These are phyloP conservation scores for Coemansia sp. DNA, from an alignment of 192 early-diverging fungal species.

Conservation along the genomic window DNA sequence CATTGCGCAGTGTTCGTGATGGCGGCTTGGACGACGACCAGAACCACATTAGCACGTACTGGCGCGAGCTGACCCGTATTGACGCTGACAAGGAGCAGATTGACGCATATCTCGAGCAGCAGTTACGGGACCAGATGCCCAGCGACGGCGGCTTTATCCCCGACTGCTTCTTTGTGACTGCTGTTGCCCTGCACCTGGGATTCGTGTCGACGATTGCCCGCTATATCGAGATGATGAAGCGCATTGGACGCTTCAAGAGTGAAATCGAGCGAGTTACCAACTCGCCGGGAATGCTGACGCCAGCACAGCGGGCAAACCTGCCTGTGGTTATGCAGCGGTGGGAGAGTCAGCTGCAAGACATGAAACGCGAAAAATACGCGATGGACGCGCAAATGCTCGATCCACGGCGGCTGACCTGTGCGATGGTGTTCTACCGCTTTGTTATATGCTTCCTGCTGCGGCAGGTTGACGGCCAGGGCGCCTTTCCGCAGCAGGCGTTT, in stretches of 20 bases:
- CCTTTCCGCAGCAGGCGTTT: constrained; percentile 41
- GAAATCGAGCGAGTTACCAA: constrained; percentile 61
- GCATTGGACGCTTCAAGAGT: constrained; percentile 66
- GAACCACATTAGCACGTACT: constrained; percentile 36
- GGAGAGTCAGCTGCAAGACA: constrained; percentile 66
- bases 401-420: constrained; percentile 62
- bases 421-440: constrained; percentile 82
- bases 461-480: constrained; percentile 59
- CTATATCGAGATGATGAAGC: constrained; percentile 68
- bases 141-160: constrained; percentile 68
- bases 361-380: constrained; percentile 66
- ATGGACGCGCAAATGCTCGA: constrained; percentile 79
- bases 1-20: constrained; percentile 54
- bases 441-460: constrained; percentile 87
- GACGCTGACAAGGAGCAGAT: constrained; percentile 69
- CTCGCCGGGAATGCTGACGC: constrained; percentile 23
- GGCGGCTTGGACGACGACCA: constrained; percentile 37
- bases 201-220: constrained; percentile 68
- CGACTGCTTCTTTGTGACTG: constrained; percentile 82
- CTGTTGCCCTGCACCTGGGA: constrained; percentile 79
- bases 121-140: neutral
- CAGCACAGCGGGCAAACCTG: constrained; percentile 24
- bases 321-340: constrained; percentile 61
- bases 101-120: constrained; percentile 59
- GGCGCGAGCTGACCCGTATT: constrained; percentile 76